Percentiles rank a stretch among this genome's conserved stretches.
These are phyloP conservation scores for Bromus sterilis DNA, from an alignment of 176 grass and related monocot genomes.

Conservation along the genomic window DNA sequence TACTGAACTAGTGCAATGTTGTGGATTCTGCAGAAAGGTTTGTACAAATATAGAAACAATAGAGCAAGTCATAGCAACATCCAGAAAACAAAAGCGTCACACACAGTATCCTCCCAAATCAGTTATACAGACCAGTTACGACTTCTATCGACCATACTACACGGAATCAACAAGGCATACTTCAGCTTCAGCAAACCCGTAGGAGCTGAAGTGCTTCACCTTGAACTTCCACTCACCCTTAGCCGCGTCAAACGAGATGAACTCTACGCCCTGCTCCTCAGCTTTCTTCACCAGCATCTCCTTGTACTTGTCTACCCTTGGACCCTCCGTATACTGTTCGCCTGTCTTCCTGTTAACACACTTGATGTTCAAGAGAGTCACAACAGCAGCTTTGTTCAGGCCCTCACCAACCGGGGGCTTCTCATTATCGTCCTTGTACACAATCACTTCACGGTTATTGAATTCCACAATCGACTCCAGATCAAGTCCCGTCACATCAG, in stretches of 20 bases:
- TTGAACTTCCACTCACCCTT: slow-evolving; percentile 93
- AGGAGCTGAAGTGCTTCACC: slow-evolving; percentile 76
- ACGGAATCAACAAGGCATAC: neutral
- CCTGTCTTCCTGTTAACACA: slow-evolving; percentile 75
- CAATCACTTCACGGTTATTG: slow-evolving; percentile 81
- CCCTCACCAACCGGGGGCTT: slow-evolving; percentile 76
- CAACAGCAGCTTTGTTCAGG: slow-evolving; percentile 78
- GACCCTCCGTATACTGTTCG: slow-evolving; percentile 34
- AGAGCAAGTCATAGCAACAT: neutral
- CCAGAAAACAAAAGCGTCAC: neutral
- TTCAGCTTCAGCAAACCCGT: slow-evolving; percentile 11
- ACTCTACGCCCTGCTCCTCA: slow-evolving; percentile 68
- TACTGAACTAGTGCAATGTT: neutral
- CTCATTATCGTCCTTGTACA: slow-evolving; percentile 73
- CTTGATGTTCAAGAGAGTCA: slow-evolving; percentile 81
- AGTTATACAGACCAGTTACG: neutral
- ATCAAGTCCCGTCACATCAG: slow-evolving; percentile 65
- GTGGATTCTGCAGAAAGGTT: neutral
- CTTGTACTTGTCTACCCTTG: slow-evolving; percentile 60
- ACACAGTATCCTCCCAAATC: neutral
- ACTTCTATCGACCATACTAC: neutral
- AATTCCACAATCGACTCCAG: slow-evolving; percentile 72
- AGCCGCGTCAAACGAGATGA: slow-evolving; percentile 51
- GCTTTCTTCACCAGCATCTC: slow-evolving; percentile 66
- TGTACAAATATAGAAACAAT: neutral